Base-by-base conservation (phyloP, 352 stramenopile genomes). In the Aphanomyces astaci region DNA sequence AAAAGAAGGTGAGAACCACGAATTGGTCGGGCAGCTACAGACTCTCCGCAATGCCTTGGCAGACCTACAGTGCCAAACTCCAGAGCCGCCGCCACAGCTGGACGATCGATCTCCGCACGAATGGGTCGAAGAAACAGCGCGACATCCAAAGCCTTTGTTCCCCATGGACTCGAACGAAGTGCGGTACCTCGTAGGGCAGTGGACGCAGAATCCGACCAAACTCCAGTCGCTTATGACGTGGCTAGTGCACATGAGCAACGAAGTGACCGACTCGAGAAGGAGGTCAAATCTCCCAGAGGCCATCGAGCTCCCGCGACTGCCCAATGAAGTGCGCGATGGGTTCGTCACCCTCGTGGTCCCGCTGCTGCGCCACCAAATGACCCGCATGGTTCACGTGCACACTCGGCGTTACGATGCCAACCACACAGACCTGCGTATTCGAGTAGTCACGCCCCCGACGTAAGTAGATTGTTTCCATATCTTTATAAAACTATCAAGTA, bases 281-380 rank as follows among this genome's bases (percentile, higher is more conserved):
- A n/a, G n/a, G 3, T 51, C 73, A 0, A 79, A 89, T 51, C 84
- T 91, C 32, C 82, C 82, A 3, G 72, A 82, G 57, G 80, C 77
- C 17, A 78, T 93, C 25, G 84, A 91, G 59, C 73, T 93, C 25
- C 83, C 83, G 63, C 77, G 81, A 15, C 73, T 93, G 51, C 59
- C 66, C 4, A 80, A 78, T 2, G 82, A 93, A 62, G 80, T 93
- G 55, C 77, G 81, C n/a, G 84, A 91, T 53, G 84, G 82, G 0
- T 91, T 93, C 62, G 66, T 91, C 13, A 86, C 78, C 32, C 76
- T 93, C 13, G 78, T 91, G 1, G 80, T 93, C n/a, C 84, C 82
- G n/a, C 72, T 93, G 56, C 72, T 93, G 31, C 76, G 84, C 24
- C 82, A 82, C 30, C 82, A 91, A 63, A 84, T 81, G n/a, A 64